A percentile compares a stretch with the other conserved stretches of the same genome.
These are phyloP conservation scores for Echinochloa phyllopogon DNA, from an alignment of 176 grass and related monocot genomes.

Conservation along the genomic window DNA sequence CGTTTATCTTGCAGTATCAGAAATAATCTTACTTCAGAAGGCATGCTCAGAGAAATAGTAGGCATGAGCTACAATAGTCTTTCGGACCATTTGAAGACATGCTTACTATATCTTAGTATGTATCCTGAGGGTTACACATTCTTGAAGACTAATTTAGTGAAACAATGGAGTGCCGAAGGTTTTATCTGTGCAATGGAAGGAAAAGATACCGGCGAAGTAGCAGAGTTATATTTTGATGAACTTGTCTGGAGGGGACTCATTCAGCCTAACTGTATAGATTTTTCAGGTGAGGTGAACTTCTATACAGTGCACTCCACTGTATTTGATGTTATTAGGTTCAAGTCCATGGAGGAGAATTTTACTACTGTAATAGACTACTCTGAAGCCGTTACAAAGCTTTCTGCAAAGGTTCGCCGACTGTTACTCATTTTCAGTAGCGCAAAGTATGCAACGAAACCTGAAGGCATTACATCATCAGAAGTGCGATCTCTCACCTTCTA, in stretches of 20 bases:
- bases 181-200: not conserved
- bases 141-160: not conserved
- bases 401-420: not conserved
- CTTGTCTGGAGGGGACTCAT: not conserved
- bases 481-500: not conserved
- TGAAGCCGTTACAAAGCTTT: too few relatives aligned
- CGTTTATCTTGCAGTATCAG: not conserved
- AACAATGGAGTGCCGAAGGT: conserved; percentile 15
- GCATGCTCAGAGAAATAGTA: not conserved
- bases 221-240: not conserved
- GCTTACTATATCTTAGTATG: not conserved
- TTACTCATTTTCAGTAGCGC: not conserved
- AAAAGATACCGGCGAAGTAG: not conserved
- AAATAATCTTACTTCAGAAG: not conserved
- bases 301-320: not conserved
- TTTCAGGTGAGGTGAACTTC: not conserved
- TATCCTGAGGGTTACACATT: conserved; percentile 6
- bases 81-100: not conserved
- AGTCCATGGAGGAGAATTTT: not conserved
- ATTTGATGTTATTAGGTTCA: not conserved
- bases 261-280: not conserved
- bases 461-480: not conserved
- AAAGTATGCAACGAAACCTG: not conserved
- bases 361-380: not conserved
- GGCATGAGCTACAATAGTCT: not conserved